A percentile compares a stretch with the other conserved stretches of the same genome.
Conservation (phyloP, 1,284 basidiomycete species). For the Trametes sp. region DNA sequence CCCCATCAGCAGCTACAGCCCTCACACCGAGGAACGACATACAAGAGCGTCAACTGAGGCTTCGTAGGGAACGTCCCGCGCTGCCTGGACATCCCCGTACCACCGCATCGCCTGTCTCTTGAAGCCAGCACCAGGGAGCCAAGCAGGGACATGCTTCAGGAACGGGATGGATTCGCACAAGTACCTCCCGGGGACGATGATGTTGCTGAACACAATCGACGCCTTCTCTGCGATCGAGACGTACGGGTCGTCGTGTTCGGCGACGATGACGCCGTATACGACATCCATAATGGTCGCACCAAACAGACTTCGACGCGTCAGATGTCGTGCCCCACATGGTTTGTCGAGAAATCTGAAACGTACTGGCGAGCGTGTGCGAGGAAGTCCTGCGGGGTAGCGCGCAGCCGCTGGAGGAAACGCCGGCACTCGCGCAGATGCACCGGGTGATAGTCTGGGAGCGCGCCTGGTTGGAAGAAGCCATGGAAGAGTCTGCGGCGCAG, state of each 20-base stretch:
- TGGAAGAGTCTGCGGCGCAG: conserved; percentile 19
- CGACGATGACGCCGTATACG: conserved; percentile 14
- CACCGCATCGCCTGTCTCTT: conserved; percentile 15
- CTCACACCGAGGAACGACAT: background rate
- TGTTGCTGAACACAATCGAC: conserved; percentile 6
- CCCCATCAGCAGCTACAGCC: background rate
- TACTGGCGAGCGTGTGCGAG: conserved; percentile 13
- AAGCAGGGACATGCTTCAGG: conserved; percentile 17
- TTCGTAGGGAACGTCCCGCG: conserved; percentile 14
- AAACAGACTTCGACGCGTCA: conserved; percentile 4
- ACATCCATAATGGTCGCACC: conserved; percentile 18
- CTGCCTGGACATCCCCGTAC: background rate
- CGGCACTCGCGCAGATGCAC: conserved; percentile 17
- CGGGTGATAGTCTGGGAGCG: conserved; percentile 5
- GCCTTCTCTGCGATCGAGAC: conserved; percentile 26
- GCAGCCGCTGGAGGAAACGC: conserved; percentile 14
- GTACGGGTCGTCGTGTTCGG: conserved; percentile 9
- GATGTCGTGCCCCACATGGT: background rate
- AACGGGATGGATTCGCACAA: conserved; percentile 22
- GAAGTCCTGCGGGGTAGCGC: conserved; percentile 17
- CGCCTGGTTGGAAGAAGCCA: conserved; percentile 12
- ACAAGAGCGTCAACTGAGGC: background rate
- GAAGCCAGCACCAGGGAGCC: conserved; percentile 24
- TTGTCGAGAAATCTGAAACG: background rate
- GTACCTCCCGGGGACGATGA: conserved; percentile 19